Evolutionary conservation across 1,284 basidiomycete genomes (phyloP), one percentile per base, ranked within the genome.

Genomic region (Marasmius tenuissimus): DNA sequence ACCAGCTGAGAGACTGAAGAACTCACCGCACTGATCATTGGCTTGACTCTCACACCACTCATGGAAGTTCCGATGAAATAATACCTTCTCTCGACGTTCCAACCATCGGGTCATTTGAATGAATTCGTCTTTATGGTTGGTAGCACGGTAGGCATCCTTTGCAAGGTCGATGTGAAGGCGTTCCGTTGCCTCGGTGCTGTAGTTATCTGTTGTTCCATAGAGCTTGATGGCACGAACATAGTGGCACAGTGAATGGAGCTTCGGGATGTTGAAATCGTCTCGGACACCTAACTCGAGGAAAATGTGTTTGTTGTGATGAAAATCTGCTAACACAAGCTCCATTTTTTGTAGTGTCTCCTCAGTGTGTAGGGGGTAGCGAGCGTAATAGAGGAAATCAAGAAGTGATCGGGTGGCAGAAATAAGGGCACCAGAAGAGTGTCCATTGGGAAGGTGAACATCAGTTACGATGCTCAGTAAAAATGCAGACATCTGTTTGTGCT

Each of bases 331-430:
- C 2, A 65, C 55, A 7, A 63, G 27, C 1, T 65, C 55, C 2
- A 72, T 62, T 0, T 42, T 40, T 14, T 1, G 2, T 1, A 71
- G 63, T 1, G 69, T 62, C 16, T 62, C 38, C 4, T 54, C 38
- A 7, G 67, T 66, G 16, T 67, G 65, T 16, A 56, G 6, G 20
- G 54, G 54, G 35, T 56, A 56, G n/a, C 40, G 54, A 56, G 54
- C 54, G 5, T 38, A 10, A 38, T 56, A 56, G 11, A 56, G 16
- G 37, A 37, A 56, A 37, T 56, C 54, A n/a, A 56, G 38, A 8
- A 56, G 6, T 4, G 35, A 33, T 14, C 18, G 54, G 5, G 22
- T 27, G n/a, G 54, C 54, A 27, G 27, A 22, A n/a, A 22, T n/a
- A 9, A 53, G 27, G 7, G 14, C 14, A 11, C 11, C 27, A 6